Base-by-base conservation (phyloP, 768 basidiomycete species). In the Trametes punicea region DNA sequence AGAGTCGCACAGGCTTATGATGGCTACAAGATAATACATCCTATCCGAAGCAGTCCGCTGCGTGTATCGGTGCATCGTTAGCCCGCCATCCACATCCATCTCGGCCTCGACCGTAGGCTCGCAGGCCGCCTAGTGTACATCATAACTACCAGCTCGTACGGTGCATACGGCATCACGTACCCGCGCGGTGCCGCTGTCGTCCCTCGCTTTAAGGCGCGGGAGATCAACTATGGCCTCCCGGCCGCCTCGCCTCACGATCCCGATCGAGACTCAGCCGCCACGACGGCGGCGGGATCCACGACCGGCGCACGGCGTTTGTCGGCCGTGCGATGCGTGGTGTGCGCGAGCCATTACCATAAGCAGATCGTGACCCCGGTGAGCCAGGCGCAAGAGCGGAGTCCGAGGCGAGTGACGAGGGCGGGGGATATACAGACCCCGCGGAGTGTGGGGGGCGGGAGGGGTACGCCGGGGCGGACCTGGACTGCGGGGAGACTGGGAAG, bases 201-300 rank as follows among this genome's bases (percentile, higher is more conserved):
- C 34, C 5, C 15, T 10, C 8, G 6, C 15, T 36, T 15, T 31
- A 31, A 31, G 34, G 5, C 34, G 34, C 5, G 15, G 13, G 5
- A 15, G 8, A 7, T 16, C 15, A 36, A n/a, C 25, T 44, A 25
- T 3, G 47, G 25, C 25, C 48, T 13, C 27, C 23, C 20, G 30
- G 29, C 30, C 48, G 13, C 13, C 34, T 16, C 41, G 20, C 31
- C 8, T 25, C 18, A 10, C 55, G 55, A 10, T 48, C 45, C 23
- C 46, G 27, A 23, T 56, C 60, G 15, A 51, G 21, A 33, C 55
- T 60, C 18, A 60, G 30, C 31, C 59, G 42, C 59, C 59, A 61
- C 36, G 55, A 52, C 55, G 50, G 55, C 34, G 60, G 60, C 40
- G 60, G 34, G 20, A 53, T 39, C 60, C 60, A 61, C 51, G 51